These are phyloP conservation scores for Ceratocystis variospora DNA, from an alignment of 2,329 filamentous ascomycete species.

Conservation along the genomic window DNA sequence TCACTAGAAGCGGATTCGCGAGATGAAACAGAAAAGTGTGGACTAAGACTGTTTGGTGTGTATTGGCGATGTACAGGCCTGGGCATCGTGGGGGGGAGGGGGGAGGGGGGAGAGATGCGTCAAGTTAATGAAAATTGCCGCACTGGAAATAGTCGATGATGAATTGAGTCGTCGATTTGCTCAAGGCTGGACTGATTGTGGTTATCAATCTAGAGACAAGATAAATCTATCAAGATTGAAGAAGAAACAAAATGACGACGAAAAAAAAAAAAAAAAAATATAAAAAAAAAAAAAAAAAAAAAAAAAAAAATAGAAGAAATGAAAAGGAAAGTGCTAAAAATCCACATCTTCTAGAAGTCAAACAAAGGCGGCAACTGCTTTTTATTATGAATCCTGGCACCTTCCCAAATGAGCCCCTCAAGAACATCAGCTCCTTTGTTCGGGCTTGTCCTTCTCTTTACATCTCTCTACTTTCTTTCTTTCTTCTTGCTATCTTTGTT, in stretches of 20 bases:
- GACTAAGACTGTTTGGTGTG: conserved; percentile 3
- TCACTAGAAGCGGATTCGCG: conserved; percentile 10
- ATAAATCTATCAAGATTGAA: not conserved
- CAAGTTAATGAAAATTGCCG: not conserved
- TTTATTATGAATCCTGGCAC: not conserved
- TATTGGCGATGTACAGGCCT: conserved; percentile 5
- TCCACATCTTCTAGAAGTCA: not conserved
- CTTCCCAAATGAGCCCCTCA: not conserved
- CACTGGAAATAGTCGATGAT: not conserved
- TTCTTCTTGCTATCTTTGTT: not conserved
- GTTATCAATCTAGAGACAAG: not conserved
- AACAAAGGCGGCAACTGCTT: conserved; percentile 7
- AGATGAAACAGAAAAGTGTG: not conserved
- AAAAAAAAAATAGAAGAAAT: not conserved
- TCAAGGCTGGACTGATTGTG: not conserved
- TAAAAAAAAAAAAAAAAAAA: not conserved
- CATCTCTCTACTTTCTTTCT: not conserved
- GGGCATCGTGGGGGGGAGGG: not conserved
- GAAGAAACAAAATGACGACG: not conserved
- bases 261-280: not conserved
- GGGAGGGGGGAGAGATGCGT: not conserved
- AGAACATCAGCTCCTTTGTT: not conserved
- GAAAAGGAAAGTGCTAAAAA: conserved; percentile 1
- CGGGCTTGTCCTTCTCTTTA: conserved; percentile 1
- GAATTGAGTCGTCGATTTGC: not conserved